Percentiles rank a stretch among this genome's conserved stretches.
Evolutionary conservation across 495 filamentous ascomycete species (phyloP).

Genomic region (Hypoxylon lienhwacheense): DNA sequence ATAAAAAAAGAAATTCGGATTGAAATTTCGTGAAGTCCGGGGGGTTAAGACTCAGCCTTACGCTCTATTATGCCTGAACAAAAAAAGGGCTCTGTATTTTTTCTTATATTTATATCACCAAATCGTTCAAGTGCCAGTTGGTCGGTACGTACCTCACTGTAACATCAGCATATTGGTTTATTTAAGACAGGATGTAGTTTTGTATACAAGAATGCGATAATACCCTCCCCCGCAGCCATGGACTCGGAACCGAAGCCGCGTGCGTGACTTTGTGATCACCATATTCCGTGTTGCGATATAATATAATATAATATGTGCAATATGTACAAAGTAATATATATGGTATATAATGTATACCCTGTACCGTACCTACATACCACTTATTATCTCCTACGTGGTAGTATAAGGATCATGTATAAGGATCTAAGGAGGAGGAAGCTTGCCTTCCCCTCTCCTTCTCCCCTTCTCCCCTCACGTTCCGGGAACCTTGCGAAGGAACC

Average conservation of each 20-base stretch:
- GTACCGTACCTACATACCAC: not conserved
- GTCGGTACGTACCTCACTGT: conserved; percentile 31
- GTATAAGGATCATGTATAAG: too few relatives aligned
- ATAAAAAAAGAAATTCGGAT: conserved; percentile 17
- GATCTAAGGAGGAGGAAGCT: conserved; percentile 23
- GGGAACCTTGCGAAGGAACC: not conserved
- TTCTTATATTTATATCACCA: conserved; percentile 10
- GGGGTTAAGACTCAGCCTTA: conserved; percentile 22
- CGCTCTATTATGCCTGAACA: not conserved
- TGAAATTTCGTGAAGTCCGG: conserved; percentile 25
- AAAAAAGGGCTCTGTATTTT: too few relatives aligned
- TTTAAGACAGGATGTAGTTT: conserved; percentile 1
- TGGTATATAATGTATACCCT: too few relatives aligned
- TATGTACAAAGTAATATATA: too few relatives aligned
- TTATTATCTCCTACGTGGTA: not conserved
- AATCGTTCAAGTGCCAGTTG: not conserved
- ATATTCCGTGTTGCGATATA: conserved; percentile 27
- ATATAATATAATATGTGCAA: too few relatives aligned
- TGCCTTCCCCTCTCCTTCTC: conserved; percentile 10
- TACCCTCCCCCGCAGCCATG: conserved; percentile 34
- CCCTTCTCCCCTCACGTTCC: not conserved
- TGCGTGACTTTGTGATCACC: conserved; percentile 21
- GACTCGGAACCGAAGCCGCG: conserved; percentile 30
- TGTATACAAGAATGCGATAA: conserved; percentile 38
- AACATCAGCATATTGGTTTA: conserved; percentile 19